Conservation (phyloP, 176 grass and related monocot genomes). For the Chrysopogon serrulatus region DNA sequence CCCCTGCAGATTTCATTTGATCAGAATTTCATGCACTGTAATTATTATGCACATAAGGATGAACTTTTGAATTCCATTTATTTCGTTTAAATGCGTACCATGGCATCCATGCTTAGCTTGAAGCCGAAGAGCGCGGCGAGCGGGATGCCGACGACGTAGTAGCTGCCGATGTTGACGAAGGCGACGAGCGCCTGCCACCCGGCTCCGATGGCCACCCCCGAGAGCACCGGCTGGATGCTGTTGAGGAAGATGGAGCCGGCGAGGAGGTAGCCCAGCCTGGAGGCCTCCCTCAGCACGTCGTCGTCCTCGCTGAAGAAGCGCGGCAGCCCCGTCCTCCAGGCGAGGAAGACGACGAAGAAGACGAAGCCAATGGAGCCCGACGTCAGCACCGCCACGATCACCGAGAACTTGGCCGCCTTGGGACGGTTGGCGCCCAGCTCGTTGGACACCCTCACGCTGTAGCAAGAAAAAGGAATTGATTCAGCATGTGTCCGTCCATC, state of each 20-base stretch:
- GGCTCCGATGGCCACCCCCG: constrained; percentile 87
- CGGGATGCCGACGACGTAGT: constrained; percentile 84
- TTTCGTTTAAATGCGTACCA: constrained; percentile 18
- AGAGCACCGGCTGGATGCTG: constrained; percentile 91
- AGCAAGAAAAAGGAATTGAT: no score
- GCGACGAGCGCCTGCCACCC: constrained; percentile 85
- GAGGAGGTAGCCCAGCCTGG: constrained; percentile 64
- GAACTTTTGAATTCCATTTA: no score
- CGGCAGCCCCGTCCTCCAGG: constrained; percentile 44
- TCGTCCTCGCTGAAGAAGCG: constrained; percentile 62
- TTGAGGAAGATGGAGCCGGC: constrained; percentile 82
- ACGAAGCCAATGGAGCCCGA: constrained; percentile 51
- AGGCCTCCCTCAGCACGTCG: constrained; percentile 49
- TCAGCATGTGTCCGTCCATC: no score
- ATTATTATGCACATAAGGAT: background rate
- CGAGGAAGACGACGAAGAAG: constrained; percentile 60
- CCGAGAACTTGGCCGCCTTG: constrained; percentile 66
- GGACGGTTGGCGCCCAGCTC: constrained; percentile 81
- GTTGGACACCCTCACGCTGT: constrained; percentile 93
- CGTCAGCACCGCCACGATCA: constrained; percentile 59
- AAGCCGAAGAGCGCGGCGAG: constrained; percentile 74
- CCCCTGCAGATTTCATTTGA: constrained; percentile 46
- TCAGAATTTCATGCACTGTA: background rate
- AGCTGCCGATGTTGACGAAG: constrained; percentile 73
- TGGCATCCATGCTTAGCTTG: constrained; percentile 49